Base-by-base conservation (phyloP, 768 basidiomycete genomes). In the Suillus paluster region DNA sequence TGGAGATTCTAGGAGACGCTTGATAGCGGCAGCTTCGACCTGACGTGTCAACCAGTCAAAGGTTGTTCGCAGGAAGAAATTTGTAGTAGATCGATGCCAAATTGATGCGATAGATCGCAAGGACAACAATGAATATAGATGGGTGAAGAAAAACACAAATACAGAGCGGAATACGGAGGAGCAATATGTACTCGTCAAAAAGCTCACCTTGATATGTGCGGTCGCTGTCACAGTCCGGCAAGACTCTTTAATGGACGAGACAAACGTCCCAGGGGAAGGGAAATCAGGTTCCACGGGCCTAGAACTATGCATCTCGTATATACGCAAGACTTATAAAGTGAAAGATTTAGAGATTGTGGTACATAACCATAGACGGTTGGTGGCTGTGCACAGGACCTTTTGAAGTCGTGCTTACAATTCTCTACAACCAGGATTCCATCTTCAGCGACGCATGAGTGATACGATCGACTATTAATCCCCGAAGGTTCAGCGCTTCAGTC, bases 1-100 rank as follows among this genome's bases (percentile, higher is more conserved):
- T 11, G 86, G 80, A 7, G 91, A 91, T 41, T 79, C 74, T 15
- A 95, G 71, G 21, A 94, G 78, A 15, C 86, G 81, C 65, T 82
- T 78, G 66, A 95, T 86, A 25, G 83, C 76, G 52, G 83, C 77
- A 33, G 78, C 71, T 42, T 80, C 71, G 60, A 95, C 86, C 91
- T 93, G 66, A 59, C 27, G 48, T 64, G 15, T 27, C 34, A 49
- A 57, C 17, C 60, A 44, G 59, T 64, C 68, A 63, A 69, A 33
- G 19, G 48, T 27, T 33, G 36, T 21, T 30, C 54, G 54, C 53
- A 45, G 38, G 23, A 30, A 30, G 30, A 50, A 50, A 50, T 33
- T 7, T 5, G 19, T 50, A 11, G 10, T 27, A 27, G 25, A 58
- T 39, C 27, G 5, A 36, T 15, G 44, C 10, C 4, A 41, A 25